Conservation (phyloP, 305 asterid species). For the Fraxinus angustifolia region DNA sequence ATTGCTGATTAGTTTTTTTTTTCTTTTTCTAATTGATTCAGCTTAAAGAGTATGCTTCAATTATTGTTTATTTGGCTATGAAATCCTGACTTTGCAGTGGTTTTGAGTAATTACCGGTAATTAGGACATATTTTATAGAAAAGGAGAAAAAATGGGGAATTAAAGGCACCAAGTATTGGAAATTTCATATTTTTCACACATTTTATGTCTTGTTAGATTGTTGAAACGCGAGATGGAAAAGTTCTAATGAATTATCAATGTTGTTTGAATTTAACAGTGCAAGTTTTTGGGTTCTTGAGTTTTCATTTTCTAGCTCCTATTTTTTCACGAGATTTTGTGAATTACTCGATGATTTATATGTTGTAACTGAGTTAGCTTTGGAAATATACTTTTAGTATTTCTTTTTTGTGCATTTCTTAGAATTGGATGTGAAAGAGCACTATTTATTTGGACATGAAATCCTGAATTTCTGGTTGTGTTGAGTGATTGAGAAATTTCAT, state of each 20-base stretch:
- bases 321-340: neutral
- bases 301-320: neutral
- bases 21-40: neutral
- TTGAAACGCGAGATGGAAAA: neutral
- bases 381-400: neutral
- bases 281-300: neutral
- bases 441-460: slow-evolving; percentile 7
- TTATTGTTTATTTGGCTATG: neutral
- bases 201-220: neutral
- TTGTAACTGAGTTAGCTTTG: slow-evolving; percentile 10
- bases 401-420: slow-evolving; percentile 7
- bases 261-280: neutral
- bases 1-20: neutral
- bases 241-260: neutral
- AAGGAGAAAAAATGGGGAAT: neutral
- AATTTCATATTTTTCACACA: neutral
- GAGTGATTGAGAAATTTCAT: neutral
- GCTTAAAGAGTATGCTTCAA: neutral
- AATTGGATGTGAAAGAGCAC: neutral
- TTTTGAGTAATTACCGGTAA: neutral
- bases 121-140: neutral
- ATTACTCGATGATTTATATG: neutral
- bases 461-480: neutral
- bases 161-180: neutral
- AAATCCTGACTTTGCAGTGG: neutral